Base-by-base conservation (phyloP, 1,139 yeast species). In the Blastobotrys capitulatus region DNA sequence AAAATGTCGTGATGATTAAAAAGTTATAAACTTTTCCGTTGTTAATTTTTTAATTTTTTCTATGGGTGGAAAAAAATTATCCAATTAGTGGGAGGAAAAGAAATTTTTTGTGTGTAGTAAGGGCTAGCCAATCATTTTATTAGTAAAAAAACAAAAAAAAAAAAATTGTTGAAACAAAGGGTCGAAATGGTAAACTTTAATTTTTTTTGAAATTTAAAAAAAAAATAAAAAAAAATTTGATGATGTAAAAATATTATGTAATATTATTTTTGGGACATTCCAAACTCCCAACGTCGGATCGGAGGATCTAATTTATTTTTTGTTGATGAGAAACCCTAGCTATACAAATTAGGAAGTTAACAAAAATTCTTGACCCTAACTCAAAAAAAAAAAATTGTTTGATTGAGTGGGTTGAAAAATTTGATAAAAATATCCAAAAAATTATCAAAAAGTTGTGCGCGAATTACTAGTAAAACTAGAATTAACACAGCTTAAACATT, bases 31-130 rank as follows among this genome's bases (percentile, higher is more conserved):
- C 13, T 32, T 32, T 32, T 4, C 7, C 36, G 36, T 32, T 32
- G 36, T 32, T 18, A 36, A 12, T 36, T 36, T 36, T 36, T 36
- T n/a, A n/a, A n/a, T n/a, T 36, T 36, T 36, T 36, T 36, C 39
- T 36, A 6, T 36, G n/a, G n/a, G 6, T 6, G 4, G 25, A 4
- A 4, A 20, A 19, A 18, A 19, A 6, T 26, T 26, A 37, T n/a
- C 40, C 40, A 37, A 37, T 15, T 27, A 37, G 40, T 16, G 38
- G 38, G 38, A 19, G 38, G 38, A 35, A 35, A 34, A 34, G 19
- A 13, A 37, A 37, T n/a, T n/a, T n/a, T n/a, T n/a, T n/a, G n/a
- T n/a, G n/a, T n/a, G n/a, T n/a, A n/a, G n/a, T n/a, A n/a, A n/a
- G n/a, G 22, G 4, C n/a, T 5, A 12, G 25, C 38, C 20, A 36